Evolutionary conservation across 805 yeast genomes (phyloP), one percentile per base, ranked within the genome.

Genomic region (Pichia manshurica): DNA sequence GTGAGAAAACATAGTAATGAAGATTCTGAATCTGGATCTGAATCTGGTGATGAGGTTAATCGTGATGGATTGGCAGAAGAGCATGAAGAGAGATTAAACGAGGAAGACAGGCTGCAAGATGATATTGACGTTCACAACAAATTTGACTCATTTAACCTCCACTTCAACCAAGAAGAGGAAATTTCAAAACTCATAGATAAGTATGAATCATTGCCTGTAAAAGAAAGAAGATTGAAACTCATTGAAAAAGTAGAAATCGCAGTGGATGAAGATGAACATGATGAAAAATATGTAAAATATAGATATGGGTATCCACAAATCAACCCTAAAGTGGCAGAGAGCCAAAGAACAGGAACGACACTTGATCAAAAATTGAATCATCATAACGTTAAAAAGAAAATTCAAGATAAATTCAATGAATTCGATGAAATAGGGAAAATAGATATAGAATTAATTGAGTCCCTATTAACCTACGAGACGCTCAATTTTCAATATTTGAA

Each of bases 381-480:
- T 9, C 72, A 71, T 48, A 70, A 73, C 44, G 64, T 79, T 47
- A 81, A 79, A 54, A 69, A 73, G 45, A 74, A 74, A 53, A 55
- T 71, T 12, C 70, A 74, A 45, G 68, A 72, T 43, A 56, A 64
- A 17, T 51, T 58, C 16, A 51, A 57, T 5, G 57, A 69, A 33
- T 55, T 70, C 5, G 47, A 59, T 2, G 65, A 62, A 21, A 12
- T 33, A 15, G 56, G 75, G 2, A 53, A 60, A 2, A 50, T 80
- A 21, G 90, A 88, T 44, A 61, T 63, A 31, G 61, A 68, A 16
- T 56, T 88, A 2, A 71, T 84, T 7, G 78, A 79, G 22, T 82
- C 90, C 1, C 71, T 91, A 64, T 74, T 85, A 49, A 74, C 77
- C 41, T 90, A 93, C 64, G 77, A 77, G 52, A 96, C 90, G 62